Evolutionary conservation across 352 stramenopile genomes (phyloP).

Genomic region (Phytopythium sindhum): DNA sequence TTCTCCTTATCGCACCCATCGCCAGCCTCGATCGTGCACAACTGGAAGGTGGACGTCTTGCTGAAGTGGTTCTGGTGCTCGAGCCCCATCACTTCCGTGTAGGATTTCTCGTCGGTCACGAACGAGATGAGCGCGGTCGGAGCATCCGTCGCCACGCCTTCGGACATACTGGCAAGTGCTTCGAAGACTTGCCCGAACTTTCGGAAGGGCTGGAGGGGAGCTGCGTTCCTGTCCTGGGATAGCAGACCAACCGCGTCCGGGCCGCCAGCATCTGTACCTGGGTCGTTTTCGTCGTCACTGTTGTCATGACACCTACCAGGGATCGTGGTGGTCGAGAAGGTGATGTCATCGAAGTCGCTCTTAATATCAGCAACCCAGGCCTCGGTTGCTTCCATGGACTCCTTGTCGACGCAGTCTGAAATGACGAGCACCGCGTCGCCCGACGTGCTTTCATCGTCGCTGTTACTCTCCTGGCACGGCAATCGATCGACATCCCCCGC

Average conservation of each 20-base stretch:
- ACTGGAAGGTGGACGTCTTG: constrained; percentile 42
- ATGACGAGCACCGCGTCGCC: constrained; percentile 46
- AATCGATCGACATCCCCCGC: background rate
- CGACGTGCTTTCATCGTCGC: background rate
- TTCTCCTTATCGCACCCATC: constrained; percentile 5
- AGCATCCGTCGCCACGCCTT: background rate
- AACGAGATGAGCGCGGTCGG: constrained; percentile 43
- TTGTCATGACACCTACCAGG: constrained; percentile 32
- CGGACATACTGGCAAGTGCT: constrained; percentile 7
- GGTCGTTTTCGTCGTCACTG: constrained; percentile 7
- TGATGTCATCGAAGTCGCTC: constrained; percentile 11
- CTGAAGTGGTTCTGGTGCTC: constrained; percentile 19
- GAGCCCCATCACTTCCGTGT: constrained; percentile 27
- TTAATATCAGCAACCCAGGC: constrained; percentile 41
- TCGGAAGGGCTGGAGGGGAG: constrained; percentile 33
- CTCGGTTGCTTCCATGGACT: constrained; percentile 33
- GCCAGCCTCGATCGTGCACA: constrained; percentile 18
- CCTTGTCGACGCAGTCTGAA: constrained; percentile 55
- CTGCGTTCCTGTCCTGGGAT: constrained; percentile 17
- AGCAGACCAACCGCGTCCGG: constrained; percentile 9
- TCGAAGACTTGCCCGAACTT: constrained; percentile 28
- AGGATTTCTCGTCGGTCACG: constrained; percentile 34
- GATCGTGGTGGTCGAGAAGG: constrained; percentile 42
- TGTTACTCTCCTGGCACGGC: background rate
- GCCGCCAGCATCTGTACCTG: constrained; percentile 3